Base-by-base conservation (phyloP, 164 flowering plant species). In the Malania oleifera region DNA sequence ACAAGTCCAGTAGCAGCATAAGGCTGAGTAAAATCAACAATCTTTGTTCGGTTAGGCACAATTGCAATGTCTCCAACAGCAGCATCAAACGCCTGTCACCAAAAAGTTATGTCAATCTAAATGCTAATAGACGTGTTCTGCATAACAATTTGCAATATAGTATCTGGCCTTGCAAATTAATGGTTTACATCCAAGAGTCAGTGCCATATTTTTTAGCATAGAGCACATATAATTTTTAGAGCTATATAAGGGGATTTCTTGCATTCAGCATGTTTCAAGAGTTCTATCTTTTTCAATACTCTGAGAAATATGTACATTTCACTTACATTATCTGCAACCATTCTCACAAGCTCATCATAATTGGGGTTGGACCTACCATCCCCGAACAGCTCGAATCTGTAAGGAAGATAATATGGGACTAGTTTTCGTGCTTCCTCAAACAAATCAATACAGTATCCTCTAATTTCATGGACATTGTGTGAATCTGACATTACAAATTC, bases 21-120 rank as follows among this genome's bases (percentile, higher is more conserved):
- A 44, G 97, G 97, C 79, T 89, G 97, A 40, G 95, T 79, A 52
- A 86, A 89, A 64, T 89, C 97, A 20, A 76, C 91, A 55, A 73
- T 65, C 62, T 27, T 80, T 45, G 88, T 89, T 59, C 95, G 64
- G 72, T 79, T 79, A 47, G 85, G 80, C 24, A 75, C 77, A 67
- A 89, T 80, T 19, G 95, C 70, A 65, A 87, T 78, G 73, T 89
- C 97, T 22, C 96, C 97, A 62, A 85, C 80, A 31, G 80, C 97
- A 35, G 75, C 95, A 79, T 87, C 97, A 75, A 75, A 74, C 45
- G 56, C 80, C 96, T 87, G 60, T 56, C 20, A 55, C 6, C 27
- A 59, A 20, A 67, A 24, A n/a, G n/a, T n/a, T n/a, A n/a, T n/a
- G n/a, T n/a, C n/a, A n/a, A n/a, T n/a, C n/a, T n/a, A n/a, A n/a